A percentile compares a stretch with the other conserved stretches of the same genome.
Conservation (phyloP, 2,329 filamentous ascomycete genomes). For the Rugonectria rugulosa region DNA sequence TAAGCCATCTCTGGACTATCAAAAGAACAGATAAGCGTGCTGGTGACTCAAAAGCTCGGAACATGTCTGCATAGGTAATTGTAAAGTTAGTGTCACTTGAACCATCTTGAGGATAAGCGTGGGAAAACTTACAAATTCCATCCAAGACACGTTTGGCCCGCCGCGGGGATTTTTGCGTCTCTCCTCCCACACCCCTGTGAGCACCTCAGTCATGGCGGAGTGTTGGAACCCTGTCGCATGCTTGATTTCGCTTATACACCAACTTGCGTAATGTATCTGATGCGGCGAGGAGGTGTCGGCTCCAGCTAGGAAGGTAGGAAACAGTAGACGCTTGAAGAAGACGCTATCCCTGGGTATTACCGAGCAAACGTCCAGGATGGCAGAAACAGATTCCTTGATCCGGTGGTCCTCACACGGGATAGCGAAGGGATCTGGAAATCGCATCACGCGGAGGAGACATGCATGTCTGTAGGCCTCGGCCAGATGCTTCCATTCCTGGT, state of each 20-base stretch:
- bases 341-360: constrained; percentile 27
- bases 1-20: too few species aligned
- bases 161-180: constrained; percentile 23
- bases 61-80: too few species aligned
- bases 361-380: constrained; percentile 37
- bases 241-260: constrained; percentile 36
- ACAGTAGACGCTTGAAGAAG: constrained; percentile 39
- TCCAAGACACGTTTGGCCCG: constrained; percentile 37
- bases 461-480: constrained; percentile 42
- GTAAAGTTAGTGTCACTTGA: too few species aligned
- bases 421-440: constrained; percentile 37
- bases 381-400: constrained; percentile 33
- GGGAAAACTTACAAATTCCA: constrained; percentile 37
- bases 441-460: constrained; percentile 37
- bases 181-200: constrained; percentile 37
- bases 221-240: constrained; percentile 36
- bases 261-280: constrained; percentile 37
- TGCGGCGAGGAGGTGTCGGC: constrained; percentile 34
- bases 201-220: constrained; percentile 34
- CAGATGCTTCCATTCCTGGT: constrained; percentile 38
- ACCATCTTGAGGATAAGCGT: too few species aligned
- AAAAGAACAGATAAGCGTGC: too few species aligned
- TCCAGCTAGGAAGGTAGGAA: constrained; percentile 39
- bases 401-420: constrained; percentile 32
- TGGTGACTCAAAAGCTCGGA: too few species aligned